Evolutionary conservation across 1,139 yeast species (phyloP).

Genomic region (Scheffersomyces insectosa): DNA sequence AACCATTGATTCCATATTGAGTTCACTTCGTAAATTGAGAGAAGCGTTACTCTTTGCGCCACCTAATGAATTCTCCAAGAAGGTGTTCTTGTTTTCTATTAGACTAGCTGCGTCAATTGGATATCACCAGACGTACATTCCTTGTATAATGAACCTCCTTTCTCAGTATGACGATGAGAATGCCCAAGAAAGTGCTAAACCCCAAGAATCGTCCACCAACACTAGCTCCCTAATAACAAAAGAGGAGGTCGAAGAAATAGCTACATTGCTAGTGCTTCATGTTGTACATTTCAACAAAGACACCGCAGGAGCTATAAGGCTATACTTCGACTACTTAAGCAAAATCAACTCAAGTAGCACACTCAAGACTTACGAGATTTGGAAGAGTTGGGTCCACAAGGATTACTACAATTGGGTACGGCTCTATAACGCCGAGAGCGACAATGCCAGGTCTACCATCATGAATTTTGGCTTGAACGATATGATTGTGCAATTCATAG

Average conservation of each 20-base stretch:
- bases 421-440: constrained; percentile 31
- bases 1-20: constrained; percentile 26
- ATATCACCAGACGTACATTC: constrained; percentile 58
- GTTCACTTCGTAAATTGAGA: constrained; percentile 46
- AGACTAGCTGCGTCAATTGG: constrained; percentile 48
- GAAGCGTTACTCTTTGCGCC: constrained; percentile 48
- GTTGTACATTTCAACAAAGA: constrained; percentile 46
- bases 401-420: constrained; percentile 47
- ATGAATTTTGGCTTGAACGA: constrained; percentile 43
- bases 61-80: constrained; percentile 42
- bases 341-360: constrained; percentile 8
- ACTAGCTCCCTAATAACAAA: constrained; percentile 16
- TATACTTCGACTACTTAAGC: constrained; percentile 30
- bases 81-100: constrained; percentile 53
- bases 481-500: constrained; percentile 31
- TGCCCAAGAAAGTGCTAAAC: too few relatives aligned
- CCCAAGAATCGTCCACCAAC: background rate
- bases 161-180: constrained; percentile 7
- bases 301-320: constrained; percentile 32
- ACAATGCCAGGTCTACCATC: constrained; percentile 28
- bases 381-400: constrained; percentile 36
- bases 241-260: constrained; percentile 41
- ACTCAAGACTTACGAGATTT: constrained; percentile 18
- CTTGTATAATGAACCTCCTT: constrained; percentile 48
- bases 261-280: constrained; percentile 46